phyloP scores from a whole-genome alignment of 805 yeast species.

The Wickerhamomyces xylosicus region DNA sequence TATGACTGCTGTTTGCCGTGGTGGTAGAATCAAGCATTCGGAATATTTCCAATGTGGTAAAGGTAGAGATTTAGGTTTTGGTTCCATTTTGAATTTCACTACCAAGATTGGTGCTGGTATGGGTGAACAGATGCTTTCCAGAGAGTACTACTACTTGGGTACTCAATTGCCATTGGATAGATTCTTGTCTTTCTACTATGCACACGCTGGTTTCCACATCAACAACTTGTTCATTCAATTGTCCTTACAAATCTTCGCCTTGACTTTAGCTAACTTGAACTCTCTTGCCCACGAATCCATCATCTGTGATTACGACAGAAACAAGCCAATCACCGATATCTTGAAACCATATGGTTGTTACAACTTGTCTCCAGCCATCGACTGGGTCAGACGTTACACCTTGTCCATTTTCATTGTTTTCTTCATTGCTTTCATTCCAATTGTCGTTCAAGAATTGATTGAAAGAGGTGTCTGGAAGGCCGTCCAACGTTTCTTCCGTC shows the following conservation, averaged over 20 bases:
- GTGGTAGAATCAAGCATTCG: conserved; percentile 83
- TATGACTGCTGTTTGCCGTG: conserved; percentile 73
- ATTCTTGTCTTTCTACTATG: conserved; percentile 75
- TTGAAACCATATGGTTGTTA: conserved; percentile 62
- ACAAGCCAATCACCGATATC: conserved; percentile 59
- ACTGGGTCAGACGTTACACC: conserved; percentile 76
- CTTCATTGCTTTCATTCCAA: conserved; percentile 71
- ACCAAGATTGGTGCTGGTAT: conserved; percentile 88
- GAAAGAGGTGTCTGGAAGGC: conserved; percentile 80
- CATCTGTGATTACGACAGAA: conserved; percentile 55
- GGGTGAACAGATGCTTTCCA: conserved; percentile 83
- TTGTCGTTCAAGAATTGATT: conserved; percentile 68
- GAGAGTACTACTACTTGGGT: conserved; percentile 77
- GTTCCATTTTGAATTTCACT: conserved; percentile 76
- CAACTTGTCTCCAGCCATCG: conserved; percentile 62
- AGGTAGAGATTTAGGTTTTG: conserved; percentile 84
- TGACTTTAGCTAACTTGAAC: conserved; percentile 61
- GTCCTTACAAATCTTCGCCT: conserved; percentile 62
- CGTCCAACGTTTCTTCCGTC: conserved; percentile 57
- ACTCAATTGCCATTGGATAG: conserved; percentile 74
- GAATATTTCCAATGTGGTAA: conserved; percentile 87
- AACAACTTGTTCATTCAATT: conserved; percentile 71
- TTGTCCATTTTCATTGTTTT: conserved; percentile 75
- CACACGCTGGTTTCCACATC: conserved; percentile 81
- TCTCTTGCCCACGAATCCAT: conserved; percentile 66